phyloP scores from a whole-genome alignment of 2,329 filamentous ascomycete genomes.

The Scolecobasidium constrictum region DNA sequence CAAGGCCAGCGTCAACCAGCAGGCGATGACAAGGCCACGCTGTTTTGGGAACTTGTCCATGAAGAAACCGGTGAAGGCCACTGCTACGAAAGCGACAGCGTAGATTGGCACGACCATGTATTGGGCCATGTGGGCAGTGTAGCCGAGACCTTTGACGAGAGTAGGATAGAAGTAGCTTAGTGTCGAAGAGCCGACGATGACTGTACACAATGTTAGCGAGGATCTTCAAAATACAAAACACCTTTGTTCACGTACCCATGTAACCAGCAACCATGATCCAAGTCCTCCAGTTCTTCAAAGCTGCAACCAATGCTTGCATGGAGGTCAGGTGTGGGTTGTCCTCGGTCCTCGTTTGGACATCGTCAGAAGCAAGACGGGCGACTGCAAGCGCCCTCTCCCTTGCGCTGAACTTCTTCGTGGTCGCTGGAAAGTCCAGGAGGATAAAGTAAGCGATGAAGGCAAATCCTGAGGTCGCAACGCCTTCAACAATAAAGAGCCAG shows the following conservation, averaged over 20 bases:
- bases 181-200: slow-evolving; percentile 37
- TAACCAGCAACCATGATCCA: slow-evolving; percentile 39
- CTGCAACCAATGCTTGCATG: slow-evolving; percentile 25
- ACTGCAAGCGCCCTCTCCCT: slow-evolving; percentile 33
- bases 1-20: slow-evolving; percentile 34
- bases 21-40: slow-evolving; percentile 38
- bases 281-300: slow-evolving; percentile 35
- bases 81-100: slow-evolving; percentile 40
- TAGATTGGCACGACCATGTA: slow-evolving; percentile 44
- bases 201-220: slow-evolving; percentile 16
- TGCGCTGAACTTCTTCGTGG: slow-evolving; percentile 29
- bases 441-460: slow-evolving; percentile 23
- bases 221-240: slow-evolving; percentile 14
- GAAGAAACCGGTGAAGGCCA: slow-evolving; percentile 35
- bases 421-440: slow-evolving; percentile 39
- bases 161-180: slow-evolving; percentile 46
- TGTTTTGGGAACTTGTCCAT: slow-evolving; percentile 35
- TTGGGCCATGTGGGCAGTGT: slow-evolving; percentile 34
- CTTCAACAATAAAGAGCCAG: slow-evolving; percentile 40
- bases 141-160: slow-evolving; percentile 41
- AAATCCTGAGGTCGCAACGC: slow-evolving; percentile 28
- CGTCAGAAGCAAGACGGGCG: slow-evolving; percentile 31
- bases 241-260: too few species aligned
- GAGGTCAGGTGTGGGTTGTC: slow-evolving; percentile 24
- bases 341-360: slow-evolving; percentile 24